Percentiles rank a stretch among this genome's conserved stretches.
Evolutionary conservation across 805 yeast genomes (phyloP).

Genomic region (Myxozyma udenii): DNA sequence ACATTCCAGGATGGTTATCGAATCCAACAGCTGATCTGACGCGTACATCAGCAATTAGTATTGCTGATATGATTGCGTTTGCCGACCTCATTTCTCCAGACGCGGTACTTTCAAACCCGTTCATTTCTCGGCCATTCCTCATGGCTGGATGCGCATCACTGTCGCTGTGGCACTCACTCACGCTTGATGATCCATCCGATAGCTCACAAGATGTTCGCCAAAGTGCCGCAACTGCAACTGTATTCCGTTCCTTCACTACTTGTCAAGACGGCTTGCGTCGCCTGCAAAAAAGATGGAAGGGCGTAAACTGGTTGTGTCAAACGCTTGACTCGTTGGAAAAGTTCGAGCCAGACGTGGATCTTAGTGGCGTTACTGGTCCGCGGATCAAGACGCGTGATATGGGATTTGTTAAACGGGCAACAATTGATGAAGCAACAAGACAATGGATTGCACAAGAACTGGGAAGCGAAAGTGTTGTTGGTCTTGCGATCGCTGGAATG

Average conservation of each 20-base stretch:
- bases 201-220: neutral
- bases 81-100: constrained; percentile 34
- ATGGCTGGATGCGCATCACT: constrained; percentile 35
- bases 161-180: constrained; percentile 30
- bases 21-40: constrained; percentile 32
- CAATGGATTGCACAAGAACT: constrained; percentile 29
- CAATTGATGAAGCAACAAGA: constrained; percentile 31
- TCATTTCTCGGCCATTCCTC: constrained; percentile 33
- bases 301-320: constrained; percentile 34
- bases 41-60: constrained; percentile 35
- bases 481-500: constrained; percentile 32
- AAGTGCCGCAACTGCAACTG: constrained; percentile 8
- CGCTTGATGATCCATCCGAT: constrained; percentile 10
- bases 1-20: constrained; percentile 25
- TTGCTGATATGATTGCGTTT: constrained; percentile 35
- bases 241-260: constrained; percentile 31
- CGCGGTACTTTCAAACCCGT: constrained; percentile 34
- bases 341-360: constrained; percentile 35
- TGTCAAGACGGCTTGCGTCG: constrained; percentile 31
- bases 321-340: constrained; percentile 34
- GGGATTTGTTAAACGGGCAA: constrained; percentile 31
- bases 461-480: constrained; percentile 24
- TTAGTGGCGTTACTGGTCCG: constrained; percentile 24
- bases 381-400: constrained; percentile 28
- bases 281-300: constrained; percentile 32